A percentile compares a stretch with the other conserved stretches of the same genome.
Conservation (phyloP, 148 eudicot species). For the Rhododendron griersonianum region DNA sequence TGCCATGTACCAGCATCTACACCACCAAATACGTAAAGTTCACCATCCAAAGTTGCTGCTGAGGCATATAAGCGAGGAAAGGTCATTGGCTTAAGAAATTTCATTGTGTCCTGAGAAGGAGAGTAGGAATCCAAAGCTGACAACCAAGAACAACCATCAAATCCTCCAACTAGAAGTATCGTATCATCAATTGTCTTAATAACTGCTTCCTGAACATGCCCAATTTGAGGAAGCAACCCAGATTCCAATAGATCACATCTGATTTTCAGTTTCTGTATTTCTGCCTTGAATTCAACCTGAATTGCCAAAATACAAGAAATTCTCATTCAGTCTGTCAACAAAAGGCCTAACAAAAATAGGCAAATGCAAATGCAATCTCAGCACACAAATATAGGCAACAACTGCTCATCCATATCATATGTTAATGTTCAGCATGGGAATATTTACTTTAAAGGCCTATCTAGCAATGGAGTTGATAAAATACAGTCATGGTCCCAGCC, state of each 20-base stretch:
- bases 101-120: constrained; percentile 37
- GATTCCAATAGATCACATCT: constrained; percentile 17
- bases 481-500: background rate
- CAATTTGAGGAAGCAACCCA: constrained; percentile 16
- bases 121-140: constrained; percentile 38
- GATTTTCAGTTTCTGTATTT: constrained; percentile 30
- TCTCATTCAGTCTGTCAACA: background rate
- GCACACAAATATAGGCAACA: background rate
- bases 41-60: constrained; percentile 38
- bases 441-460: background rate
- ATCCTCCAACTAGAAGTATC: constrained; percentile 61
- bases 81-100: constrained; percentile 44
- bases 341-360: background rate
- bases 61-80: constrained; percentile 44
- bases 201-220: constrained; percentile 17
- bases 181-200: constrained; percentile 3
- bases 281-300: constrained; percentile 50
- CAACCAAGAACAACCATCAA: constrained; percentile 58
- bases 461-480: background rate
- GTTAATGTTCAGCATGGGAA: background rate
- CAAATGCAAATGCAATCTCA: background rate
- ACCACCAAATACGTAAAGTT: constrained; percentile 64
- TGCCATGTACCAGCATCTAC: constrained; percentile 39
- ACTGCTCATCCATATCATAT: background rate
- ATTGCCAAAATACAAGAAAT: constrained; percentile 3